Evolutionary conservation across 2,329 filamentous ascomycete species (phyloP).

Genomic region (Parastagonospora nodorum): DNA sequence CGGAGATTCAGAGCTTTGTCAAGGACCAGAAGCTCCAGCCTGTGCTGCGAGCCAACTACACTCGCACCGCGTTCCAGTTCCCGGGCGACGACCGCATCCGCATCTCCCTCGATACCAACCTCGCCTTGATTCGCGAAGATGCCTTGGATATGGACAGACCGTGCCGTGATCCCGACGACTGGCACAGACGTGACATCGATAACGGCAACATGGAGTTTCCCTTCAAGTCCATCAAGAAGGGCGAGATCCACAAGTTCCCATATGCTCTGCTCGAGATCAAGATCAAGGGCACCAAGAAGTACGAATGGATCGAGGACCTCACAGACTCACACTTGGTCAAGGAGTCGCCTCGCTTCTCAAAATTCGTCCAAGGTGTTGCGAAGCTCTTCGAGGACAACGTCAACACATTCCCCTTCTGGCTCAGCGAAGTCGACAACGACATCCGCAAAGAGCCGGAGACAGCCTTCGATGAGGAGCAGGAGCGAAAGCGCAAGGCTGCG

Average conservation of each 20-base stretch:
- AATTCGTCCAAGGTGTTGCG: conserved; percentile 93
- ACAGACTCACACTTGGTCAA: conserved; percentile 93
- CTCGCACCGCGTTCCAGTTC: conserved; percentile 93
- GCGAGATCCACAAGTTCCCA: conserved; percentile 88
- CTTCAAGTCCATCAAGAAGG: conserved; percentile 84
- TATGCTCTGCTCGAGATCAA: conserved; percentile 94
- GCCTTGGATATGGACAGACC: conserved; percentile 80
- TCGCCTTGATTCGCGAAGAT: conserved; percentile 81
- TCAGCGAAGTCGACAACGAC: conserved; percentile 87
- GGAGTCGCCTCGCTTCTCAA: conserved; percentile 87
- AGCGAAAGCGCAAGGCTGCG: conserved; percentile 76
- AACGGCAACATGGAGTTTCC: conserved; percentile 81
- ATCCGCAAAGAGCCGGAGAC: conserved; percentile 90
- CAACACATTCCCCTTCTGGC: conserved; percentile 95
- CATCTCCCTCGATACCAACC: conserved; percentile 89
- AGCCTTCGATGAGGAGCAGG: conserved; percentile 90
- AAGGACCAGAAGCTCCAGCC: conserved; percentile 78
- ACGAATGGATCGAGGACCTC: conserved; percentile 87
- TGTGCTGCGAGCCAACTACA: conserved; percentile 88
- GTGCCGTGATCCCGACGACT: conserved; percentile 83
- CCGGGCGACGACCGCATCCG: conserved; percentile 88
- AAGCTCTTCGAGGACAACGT: conserved; percentile 92
- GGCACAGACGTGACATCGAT: conserved; percentile 93
- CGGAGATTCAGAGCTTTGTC: conserved; percentile 80
- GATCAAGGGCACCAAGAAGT: conserved; percentile 69